Base-by-base conservation (phyloP, 1,284 basidiomycete species). In the Leccinum subrobustum region DNA sequence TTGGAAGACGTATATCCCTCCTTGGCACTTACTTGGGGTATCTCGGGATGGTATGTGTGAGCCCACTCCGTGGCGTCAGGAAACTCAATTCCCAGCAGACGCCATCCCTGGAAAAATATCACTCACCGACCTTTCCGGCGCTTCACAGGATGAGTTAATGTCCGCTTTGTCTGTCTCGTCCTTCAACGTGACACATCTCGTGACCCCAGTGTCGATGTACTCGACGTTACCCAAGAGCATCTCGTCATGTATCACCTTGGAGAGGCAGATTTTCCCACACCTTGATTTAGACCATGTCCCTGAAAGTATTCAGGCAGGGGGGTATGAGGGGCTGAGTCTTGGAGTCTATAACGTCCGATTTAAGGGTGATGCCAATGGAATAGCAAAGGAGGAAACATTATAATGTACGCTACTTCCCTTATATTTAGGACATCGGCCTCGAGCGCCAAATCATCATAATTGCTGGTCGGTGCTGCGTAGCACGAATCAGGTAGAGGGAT, bases 1-100 rank as follows among this genome's bases (percentile, higher is more conserved):
- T 54, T 79, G 77, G 78, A 79, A 76, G 65, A 79, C 76, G 4
- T 79, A 77, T 58, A 75, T 77, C 65, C 74, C 78, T 8, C 77
- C 77, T 1, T 65, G 70, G 42, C 75, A 78, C 63, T 60, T 79
- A 29, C 71, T 79, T 27, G 75, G 66, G 4, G 59, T 75, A n/a
- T 61, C 61, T 6, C 64, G 60, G 50, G 39, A 44, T 59, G 72
- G 77, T 76, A 61, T 52, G 51, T 52, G 4, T 56, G 33, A 7
- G 3, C 16, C 12, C 18, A 23, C 11, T 20, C 11, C 3, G 29
- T 8, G 25, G 27, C 8, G 16, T 44, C 20, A 18, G 27, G 8
- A 53, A 57, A 16, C 59, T 67, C 50, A 63, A 6, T 29, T 33
- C 37, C 23, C 12, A 35, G 12, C 20, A 75, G 75, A 74, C 33